These are phyloP conservation scores for Eucalyptus marginata DNA, from an alignment of 345 rosid species.

Conservation along the genomic window DNA sequence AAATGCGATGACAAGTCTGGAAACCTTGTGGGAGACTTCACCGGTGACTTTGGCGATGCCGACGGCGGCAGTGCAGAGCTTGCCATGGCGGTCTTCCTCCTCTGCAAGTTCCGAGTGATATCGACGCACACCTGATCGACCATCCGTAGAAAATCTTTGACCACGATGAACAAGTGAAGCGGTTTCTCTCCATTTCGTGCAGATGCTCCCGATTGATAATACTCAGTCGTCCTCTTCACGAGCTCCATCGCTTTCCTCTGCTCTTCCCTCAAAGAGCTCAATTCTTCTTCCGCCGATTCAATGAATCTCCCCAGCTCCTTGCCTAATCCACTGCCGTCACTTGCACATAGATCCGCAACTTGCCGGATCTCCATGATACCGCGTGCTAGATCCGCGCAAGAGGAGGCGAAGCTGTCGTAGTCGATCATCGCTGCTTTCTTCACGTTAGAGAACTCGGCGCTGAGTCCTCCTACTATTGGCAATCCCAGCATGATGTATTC, in stretches of 20 bases:
- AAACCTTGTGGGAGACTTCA: constrained; percentile 32
- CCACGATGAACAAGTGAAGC: constrained; percentile 52
- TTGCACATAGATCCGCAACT: constrained; percentile 10
- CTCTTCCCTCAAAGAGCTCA: constrained; percentile 28
- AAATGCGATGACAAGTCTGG: constrained; percentile 57
- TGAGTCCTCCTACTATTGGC: constrained; percentile 64
- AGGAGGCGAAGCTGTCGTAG: constrained; percentile 23
- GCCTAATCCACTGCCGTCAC: constrained; percentile 23
- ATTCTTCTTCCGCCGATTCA: constrained; percentile 47
- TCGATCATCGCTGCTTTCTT: constrained; percentile 77
- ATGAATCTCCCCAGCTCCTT: constrained; percentile 48
- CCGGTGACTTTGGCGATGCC: constrained; percentile 9
- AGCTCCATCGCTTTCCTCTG: constrained; percentile 46
- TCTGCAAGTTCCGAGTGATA: constrained; percentile 51
- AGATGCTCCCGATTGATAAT: constrained; percentile 57
- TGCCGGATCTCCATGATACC: constrained; percentile 27
- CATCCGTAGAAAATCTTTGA: constrained; percentile 64
- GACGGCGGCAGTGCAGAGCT: neutral
- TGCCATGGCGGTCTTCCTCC: constrained; percentile 17
- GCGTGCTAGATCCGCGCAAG: constrained; percentile 27
- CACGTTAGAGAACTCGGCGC: constrained; percentile 60
- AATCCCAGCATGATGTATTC: constrained; percentile 63
- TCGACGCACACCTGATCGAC: constrained; percentile 70
- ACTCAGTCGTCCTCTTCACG: constrained; percentile 66
- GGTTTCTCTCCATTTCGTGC: constrained; percentile 28